Conservation (phyloP, 2,329 filamentous ascomycete species). For the Aspergillus carbonarius region DNA sequence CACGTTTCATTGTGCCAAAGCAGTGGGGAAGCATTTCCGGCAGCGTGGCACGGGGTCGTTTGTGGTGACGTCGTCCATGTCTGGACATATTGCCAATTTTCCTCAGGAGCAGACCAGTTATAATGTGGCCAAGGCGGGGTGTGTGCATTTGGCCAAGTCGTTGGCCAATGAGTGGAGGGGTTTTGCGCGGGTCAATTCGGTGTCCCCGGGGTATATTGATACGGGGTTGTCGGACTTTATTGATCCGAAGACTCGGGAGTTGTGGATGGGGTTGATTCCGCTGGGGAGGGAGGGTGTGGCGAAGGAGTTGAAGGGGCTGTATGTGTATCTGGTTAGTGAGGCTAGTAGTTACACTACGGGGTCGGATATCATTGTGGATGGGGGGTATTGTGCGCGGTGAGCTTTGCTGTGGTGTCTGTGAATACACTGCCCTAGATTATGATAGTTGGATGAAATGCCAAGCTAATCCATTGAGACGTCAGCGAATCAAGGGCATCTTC, state of each 20-base stretch:
- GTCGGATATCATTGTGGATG: conserved; percentile 39
- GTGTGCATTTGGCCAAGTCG: conserved; percentile 38
- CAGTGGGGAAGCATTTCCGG: background rate
- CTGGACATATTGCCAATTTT: background rate
- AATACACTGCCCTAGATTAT: too few relatives aligned
- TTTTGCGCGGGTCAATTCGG: conserved; percentile 40
- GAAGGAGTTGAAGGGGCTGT: conserved; percentile 40
- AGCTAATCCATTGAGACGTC: too few relatives aligned
- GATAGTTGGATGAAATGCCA: too few relatives aligned
- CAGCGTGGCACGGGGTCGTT: background rate
- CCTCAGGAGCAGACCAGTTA: conserved; percentile 17
- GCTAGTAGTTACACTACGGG: conserved; percentile 51
- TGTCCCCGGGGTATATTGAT: conserved; percentile 41
- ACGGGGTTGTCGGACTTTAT: conserved; percentile 37
- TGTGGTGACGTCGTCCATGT: background rate
- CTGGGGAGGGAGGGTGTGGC: conserved; percentile 34
- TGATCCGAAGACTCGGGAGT: conserved; percentile 28
- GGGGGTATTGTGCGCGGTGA: background rate
- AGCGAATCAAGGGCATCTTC: too few relatives aligned
- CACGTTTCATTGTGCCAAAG: background rate
- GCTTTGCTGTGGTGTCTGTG: too few relatives aligned
- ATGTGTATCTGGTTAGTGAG: conserved; percentile 38
- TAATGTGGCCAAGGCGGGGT: conserved; percentile 35
- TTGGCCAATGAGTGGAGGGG: conserved; percentile 40
- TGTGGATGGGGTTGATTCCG: conserved; percentile 39